phyloP scores from a whole-genome alignment of 2,329 filamentous ascomycete genomes.

The Sporothrix inflata region DNA sequence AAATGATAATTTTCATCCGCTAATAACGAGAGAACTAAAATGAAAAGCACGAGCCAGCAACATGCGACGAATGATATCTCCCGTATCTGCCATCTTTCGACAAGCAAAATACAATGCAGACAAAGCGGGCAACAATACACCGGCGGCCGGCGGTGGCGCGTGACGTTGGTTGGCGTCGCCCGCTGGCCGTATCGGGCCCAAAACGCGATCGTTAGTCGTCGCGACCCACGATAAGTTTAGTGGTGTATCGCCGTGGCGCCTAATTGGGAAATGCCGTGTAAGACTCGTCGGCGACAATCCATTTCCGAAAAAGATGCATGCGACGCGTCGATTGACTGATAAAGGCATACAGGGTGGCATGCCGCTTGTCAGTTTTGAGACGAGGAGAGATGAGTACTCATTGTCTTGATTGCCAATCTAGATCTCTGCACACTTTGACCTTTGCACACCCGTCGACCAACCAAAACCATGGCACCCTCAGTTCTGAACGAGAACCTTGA shows the following conservation, averaged over 20 bases:
- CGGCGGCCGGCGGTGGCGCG: too few species aligned
- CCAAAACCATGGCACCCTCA: not conserved
- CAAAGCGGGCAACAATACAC: too few species aligned
- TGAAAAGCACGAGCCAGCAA: too few species aligned
- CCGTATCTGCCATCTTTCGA: too few species aligned
- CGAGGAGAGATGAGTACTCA: not conserved
- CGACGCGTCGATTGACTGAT: not conserved
- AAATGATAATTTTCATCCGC: too few species aligned
- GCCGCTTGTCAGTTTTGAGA: not conserved
- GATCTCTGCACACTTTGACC: not conserved
- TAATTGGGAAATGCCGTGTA: conserved; percentile 2
- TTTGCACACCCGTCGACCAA: too few species aligned
- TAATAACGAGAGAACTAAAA: too few species aligned
- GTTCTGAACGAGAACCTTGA: not conserved
- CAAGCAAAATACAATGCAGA: too few species aligned
- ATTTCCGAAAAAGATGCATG: too few species aligned
- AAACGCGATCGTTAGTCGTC: not conserved
- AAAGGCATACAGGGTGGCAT: not conserved
- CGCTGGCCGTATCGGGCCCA: not conserved
- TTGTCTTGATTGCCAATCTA: not conserved
- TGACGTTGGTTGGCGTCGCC: not conserved
- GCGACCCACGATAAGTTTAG: not conserved
- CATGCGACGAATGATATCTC: too few species aligned
- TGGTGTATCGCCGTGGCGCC: not conserved
- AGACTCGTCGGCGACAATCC: not conserved